phyloP scores from a whole-genome alignment of 2,329 filamentous ascomycete genomes.

The Fonsecaea erecta region DNA sequence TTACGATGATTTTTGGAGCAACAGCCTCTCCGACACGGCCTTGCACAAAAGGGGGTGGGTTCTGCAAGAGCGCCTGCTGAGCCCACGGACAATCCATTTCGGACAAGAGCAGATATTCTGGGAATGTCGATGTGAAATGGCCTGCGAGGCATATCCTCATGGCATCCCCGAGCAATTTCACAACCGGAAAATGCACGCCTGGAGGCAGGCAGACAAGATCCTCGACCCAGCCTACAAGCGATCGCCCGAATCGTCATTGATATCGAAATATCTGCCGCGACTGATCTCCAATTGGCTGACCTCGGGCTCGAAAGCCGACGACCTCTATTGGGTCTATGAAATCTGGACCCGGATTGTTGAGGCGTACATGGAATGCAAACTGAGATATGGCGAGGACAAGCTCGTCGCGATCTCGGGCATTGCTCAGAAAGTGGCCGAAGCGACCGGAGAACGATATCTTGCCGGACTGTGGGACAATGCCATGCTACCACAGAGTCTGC shows the following conservation, averaged over 20 bases:
- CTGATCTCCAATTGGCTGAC: not conserved
- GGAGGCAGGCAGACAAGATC: conserved; percentile 13
- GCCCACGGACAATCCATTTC: conserved; percentile 29
- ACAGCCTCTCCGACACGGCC: conserved; percentile 21
- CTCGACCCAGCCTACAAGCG: conserved; percentile 4
- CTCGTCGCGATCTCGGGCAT: conserved; percentile 16
- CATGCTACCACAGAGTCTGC: conserved; percentile 3
- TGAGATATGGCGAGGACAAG: conserved; percentile 11
- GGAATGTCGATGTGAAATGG: conserved; percentile 25
- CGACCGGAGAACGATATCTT: conserved; percentile 9
- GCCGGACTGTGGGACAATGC: conserved; percentile 12
- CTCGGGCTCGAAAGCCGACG: not conserved
- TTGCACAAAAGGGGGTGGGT: conserved; percentile 26
- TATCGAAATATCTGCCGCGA: not conserved
- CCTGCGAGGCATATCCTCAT: conserved; percentile 26
- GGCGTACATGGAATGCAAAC: conserved; percentile 14
- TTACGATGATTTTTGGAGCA: conserved; percentile 25
- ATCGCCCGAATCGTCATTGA: not conserved
- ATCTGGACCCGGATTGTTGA: conserved; percentile 9
- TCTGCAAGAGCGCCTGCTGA: conserved; percentile 28
- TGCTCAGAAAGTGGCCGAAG: conserved; percentile 10
- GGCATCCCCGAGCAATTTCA: conserved; percentile 22
- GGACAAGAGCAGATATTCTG: conserved; percentile 27
- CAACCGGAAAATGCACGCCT: conserved; percentile 16
- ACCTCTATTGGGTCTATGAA: not conserved